phyloP scores from a whole-genome alignment of 352 stramenopile genomes.

The Globisporangium spiculum region DNA sequence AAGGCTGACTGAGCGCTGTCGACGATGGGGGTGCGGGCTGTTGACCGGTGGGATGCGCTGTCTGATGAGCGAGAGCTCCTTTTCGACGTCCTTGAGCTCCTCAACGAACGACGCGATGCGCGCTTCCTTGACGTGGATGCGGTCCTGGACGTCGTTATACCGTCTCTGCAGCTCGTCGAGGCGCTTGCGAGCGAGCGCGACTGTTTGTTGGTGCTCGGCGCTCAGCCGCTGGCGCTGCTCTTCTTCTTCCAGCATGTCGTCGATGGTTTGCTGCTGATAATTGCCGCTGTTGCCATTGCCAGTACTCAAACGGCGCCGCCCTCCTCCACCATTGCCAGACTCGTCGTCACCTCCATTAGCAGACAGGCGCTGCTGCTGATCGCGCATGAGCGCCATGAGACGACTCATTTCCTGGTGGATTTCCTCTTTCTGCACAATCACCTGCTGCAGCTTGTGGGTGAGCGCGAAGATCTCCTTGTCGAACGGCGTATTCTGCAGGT shows the following conservation, averaged over 20 bases:
- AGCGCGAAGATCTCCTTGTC: constrained; percentile 79
- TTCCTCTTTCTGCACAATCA: constrained; percentile 78
- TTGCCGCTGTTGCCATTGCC: no score
- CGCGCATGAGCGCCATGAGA: constrained; percentile 39
- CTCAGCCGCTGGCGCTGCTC: constrained; percentile 20
- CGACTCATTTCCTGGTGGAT: constrained; percentile 69
- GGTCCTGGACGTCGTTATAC: constrained; percentile 41
- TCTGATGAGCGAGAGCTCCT: constrained; percentile 51
- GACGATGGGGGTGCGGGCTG: constrained; percentile 22
- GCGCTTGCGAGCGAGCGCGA: constrained; percentile 11
- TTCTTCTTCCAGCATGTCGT: constrained; percentile 20
- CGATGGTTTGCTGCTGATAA: constrained; percentile 12
- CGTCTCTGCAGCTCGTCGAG: constrained; percentile 42
- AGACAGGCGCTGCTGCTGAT: constrained; percentile 11
- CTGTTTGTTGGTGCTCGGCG: constrained; percentile 36
- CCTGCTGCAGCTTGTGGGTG: constrained; percentile 68
- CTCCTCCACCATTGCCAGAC: neutral
- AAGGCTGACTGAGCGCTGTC: constrained; percentile 26
- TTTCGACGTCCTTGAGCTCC: constrained; percentile 62
- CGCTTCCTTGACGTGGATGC: constrained; percentile 52
- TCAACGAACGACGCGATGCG: constrained; percentile 43
- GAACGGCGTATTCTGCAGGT: constrained; percentile 46
- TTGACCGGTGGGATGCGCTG: constrained; percentile 18
- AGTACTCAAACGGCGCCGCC: neutral
- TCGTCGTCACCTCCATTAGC: neutral